A percentile compares a stretch with the other conserved stretches of the same genome.
Conservation (phyloP, 257 asterid species). For the Gynochthodes officinalis region DNA sequence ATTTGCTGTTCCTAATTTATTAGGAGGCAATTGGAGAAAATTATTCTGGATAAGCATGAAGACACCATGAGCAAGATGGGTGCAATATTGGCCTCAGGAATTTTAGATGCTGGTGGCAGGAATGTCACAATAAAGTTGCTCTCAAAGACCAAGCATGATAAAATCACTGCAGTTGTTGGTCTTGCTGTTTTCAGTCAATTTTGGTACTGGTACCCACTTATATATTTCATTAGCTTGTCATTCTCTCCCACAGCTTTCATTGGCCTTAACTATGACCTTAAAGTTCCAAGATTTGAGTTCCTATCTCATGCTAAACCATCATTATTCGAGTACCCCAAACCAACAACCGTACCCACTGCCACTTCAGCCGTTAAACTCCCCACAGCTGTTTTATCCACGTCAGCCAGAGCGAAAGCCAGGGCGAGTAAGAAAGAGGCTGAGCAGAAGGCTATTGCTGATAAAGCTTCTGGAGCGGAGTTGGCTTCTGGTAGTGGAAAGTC, state of each 20-base stretch:
- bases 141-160: slow-evolving; percentile 84
- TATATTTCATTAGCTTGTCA: slow-evolving; percentile 79
- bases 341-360: slow-evolving; percentile 65
- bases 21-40: slow-evolving; percentile 93
- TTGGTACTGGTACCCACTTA: slow-evolving; percentile 99
- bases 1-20: slow-evolving; percentile 8
- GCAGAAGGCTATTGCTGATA: slow-evolving; percentile 52
- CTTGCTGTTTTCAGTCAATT: slow-evolving; percentile 97
- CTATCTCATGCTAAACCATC: slow-evolving; percentile 93
- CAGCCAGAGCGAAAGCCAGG: slow-evolving; percentile 85
- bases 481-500: slow-evolving; percentile 48
- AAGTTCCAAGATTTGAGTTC: slow-evolving; percentile 90
- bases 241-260: slow-evolving; percentile 98
- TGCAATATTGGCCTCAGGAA: slow-evolving; percentile 95
- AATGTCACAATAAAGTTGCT: slow-evolving; percentile 82
- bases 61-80: slow-evolving; percentile 99
- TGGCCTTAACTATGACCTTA: slow-evolving; percentile 83
- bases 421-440: slow-evolving; percentile 88
- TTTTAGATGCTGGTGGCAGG: slow-evolving; percentile 97
- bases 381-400: slow-evolving; percentile 86
- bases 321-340: slow-evolving; percentile 82
- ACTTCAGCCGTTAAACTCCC: slow-evolving; percentile 82
- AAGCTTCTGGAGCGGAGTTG: slow-evolving; percentile 45
- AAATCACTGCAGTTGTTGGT: slow-evolving; percentile 85
- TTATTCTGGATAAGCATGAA: slow-evolving; percentile 88